A percentile compares a stretch with the other conserved stretches of the same genome.
phyloP scores from a whole-genome alignment of 371 early-diverging fungal species.

The Catenaria anguillulae region DNA sequence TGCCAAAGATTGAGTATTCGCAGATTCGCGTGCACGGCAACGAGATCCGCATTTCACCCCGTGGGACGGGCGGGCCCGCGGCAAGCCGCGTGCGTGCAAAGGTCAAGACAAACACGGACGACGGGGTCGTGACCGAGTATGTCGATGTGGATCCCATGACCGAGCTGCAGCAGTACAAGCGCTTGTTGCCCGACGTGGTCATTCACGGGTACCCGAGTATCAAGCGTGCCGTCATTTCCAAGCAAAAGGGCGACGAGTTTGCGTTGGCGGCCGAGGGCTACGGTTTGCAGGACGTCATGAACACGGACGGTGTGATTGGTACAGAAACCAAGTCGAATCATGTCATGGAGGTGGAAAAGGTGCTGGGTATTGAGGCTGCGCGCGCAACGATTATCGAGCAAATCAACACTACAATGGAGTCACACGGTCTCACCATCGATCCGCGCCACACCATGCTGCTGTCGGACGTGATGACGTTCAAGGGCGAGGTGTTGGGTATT shows the following conservation, averaged over 20 bases:
- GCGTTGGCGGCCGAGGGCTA: conserved; percentile 62
- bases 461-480: conserved; percentile 96
- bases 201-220: conserved; percentile 36
- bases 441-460: conserved; percentile 93
- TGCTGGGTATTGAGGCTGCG: conserved; percentile 97
- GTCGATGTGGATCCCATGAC: not conserved
- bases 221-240: conserved; percentile 82
- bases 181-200: conserved; percentile 81
- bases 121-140: too few relatives aligned
- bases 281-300: conserved; percentile 78
- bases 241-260: conserved; percentile 47
- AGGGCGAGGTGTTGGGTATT: conserved; percentile 91
- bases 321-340: conserved; percentile 84
- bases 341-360: conserved; percentile 79
- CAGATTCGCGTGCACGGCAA: not conserved
- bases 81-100: too few relatives aligned
- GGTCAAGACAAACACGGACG: too few relatives aligned
- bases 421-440: conserved; percentile 97
- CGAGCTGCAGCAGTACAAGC: conserved; percentile 22
- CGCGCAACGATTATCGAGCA: conserved; percentile 85
- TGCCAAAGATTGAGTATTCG: not conserved
- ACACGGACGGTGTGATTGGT: conserved; percentile 40
- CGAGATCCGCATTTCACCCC: too few relatives aligned
- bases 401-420: conserved; percentile 89
- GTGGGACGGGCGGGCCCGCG: too few relatives aligned